Base-by-base conservation (phyloP, 139 green algal species). In the Raphidocelis subcapitata region DNA sequence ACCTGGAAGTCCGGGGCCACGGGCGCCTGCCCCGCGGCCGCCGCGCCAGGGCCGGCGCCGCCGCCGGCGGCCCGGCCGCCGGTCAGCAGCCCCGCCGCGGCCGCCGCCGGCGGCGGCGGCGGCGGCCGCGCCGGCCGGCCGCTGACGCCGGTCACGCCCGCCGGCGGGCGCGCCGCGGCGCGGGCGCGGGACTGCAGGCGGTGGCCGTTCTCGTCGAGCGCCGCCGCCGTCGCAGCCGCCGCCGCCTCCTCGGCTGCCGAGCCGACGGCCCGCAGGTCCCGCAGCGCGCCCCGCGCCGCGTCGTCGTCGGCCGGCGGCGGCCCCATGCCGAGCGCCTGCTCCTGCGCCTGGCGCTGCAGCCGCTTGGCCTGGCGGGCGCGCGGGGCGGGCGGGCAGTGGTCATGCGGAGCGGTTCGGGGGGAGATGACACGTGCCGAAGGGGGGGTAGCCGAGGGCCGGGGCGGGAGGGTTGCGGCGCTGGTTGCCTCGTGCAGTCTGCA, bases 361-460 rank as follows among this genome's bases (percentile, higher is more conserved):
- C 92, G 88, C 36, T 81, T 79, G 0, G 84, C 87, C 88, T 93
- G 86, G 20, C 68, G 24, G n/a, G 28, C 3, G 35, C 28, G 46
- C 32, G 2, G n/a, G 1, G 54, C 44, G 23, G 33, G 18, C 41
- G 26, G 33, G 18, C 35, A 57, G 15, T 62, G 26, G 26, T 56
- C 36, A 31, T 32, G 52, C 41, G 41, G 41, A 8, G 41, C 41
- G 41, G 8, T 49, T 12, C 8, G 41, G 8, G 8, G 41, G 41
- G 8, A 49, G 41, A 49, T 49, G n/a, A n/a, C n/a, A n/a, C n/a
- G n/a, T n/a, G n/a, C n/a, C n/a, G n/a, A n/a, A n/a, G n/a, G n/a
- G n/a, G n/a, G n/a, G n/a, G n/a, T n/a, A n/a, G n/a, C n/a, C n/a
- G n/a, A n/a, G n/a, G n/a, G n/a, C n/a, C n/a, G n/a, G n/a, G n/a